phyloP scores from a whole-genome alignment of 257 asterid genomes.

The Salvia miltiorrhiza region DNA sequence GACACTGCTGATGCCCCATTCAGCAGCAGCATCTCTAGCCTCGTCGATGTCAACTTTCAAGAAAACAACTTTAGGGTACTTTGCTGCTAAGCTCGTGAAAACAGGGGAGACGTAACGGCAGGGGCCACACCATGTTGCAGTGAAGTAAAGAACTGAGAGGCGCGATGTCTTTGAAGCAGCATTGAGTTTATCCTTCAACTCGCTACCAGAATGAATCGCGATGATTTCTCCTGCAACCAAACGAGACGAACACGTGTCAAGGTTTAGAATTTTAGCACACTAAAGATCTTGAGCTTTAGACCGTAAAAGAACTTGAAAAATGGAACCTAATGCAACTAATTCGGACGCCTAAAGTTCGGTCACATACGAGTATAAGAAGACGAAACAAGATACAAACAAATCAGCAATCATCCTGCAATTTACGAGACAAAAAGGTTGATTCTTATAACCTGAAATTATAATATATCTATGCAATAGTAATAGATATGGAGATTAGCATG shows the following conservation, averaged over 20 bases:
- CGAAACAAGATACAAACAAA: background rate
- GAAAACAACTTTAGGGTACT: conserved; percentile 52
- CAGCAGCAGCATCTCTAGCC: conserved; percentile 51
- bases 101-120: conserved; percentile 61
- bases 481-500: background rate
- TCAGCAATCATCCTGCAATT: background rate
- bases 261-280: background rate
- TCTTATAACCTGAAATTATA: background rate
- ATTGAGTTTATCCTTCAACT: conserved; percentile 40
- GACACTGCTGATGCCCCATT: conserved; percentile 55
- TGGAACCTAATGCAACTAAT: background rate
- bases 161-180: conserved; percentile 51
- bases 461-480: background rate
- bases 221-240: conserved; percentile 51
- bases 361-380: background rate
- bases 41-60: conserved; percentile 67
- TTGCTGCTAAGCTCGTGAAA: conserved; percentile 44
- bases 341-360: background rate
- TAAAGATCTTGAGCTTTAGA: background rate
- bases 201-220: conserved; percentile 43
- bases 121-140: conserved; percentile 87
- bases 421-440: background rate
- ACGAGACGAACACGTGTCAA: background rate
- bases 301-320: background rate
- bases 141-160: conserved; percentile 67